Base-by-base conservation (phyloP, 306 rosid species). In the Trifolium fragiferum region DNA sequence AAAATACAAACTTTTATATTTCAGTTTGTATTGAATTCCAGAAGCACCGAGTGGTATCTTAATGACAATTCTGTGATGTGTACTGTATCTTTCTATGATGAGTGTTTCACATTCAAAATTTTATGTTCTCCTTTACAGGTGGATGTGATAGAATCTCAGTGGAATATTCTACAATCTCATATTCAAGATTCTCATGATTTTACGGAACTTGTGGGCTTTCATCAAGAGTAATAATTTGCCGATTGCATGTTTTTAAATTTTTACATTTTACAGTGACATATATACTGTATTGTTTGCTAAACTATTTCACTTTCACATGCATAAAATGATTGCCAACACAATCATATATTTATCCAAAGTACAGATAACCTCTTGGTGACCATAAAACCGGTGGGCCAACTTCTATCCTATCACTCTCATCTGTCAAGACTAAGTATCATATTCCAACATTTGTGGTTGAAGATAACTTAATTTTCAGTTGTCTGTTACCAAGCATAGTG, bases 141-240 rank as follows among this genome's bases (percentile, higher is more conserved):
- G 84, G 99, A 94, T 76, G 97, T 94, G 49, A 90, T 92, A 82
- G 99, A 94, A 90, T 90, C 97, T 59, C 98, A 92, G 21, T 92
- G 99, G 98, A 92, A 92, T 66, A 89, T 90, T 80, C 86, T 94
- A 85, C 98, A 94, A 82, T 87, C 87, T 73, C 97, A 81, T 75
- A 91, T 94, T 83, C 96, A 91, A 85, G 90, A 92, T 47, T 94
- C 98, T 77, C 96, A 85, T 5, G 99, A 94, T 78, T 92, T 94
- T 53, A 94, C 91, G 7, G 93, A 89, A 81, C 96, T 94, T 21
- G 99, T 90, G 76, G 96, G 90, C 57, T 86, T 87, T 76, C 98
- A 92, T 85, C 99, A 90, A 78, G 98, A 94, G 96, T 94, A 86
- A 75, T 73, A 69, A 16, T 81, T 82, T 85, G 63, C 41, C 8